These are phyloP conservation scores for Stachybotrys chartarum DNA, from an alignment of 2,329 filamentous ascomycete species.

Conservation along the genomic window DNA sequence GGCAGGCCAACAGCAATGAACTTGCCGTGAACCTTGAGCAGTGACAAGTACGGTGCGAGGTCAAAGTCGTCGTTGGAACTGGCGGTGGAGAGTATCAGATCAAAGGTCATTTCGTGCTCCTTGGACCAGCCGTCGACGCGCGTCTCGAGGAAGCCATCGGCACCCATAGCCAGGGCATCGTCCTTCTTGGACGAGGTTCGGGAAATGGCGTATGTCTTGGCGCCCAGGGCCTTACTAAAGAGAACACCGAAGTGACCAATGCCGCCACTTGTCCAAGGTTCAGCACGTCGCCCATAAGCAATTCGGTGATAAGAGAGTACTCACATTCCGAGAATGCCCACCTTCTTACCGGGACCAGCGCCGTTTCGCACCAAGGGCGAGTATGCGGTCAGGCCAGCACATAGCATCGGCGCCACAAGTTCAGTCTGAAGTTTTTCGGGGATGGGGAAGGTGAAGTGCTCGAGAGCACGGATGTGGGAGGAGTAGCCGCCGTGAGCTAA, in stretches of 20 bases:
- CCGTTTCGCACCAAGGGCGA: slow-evolving; percentile 52
- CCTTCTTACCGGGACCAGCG: slow-evolving; percentile 53
- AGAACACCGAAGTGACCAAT: slow-evolving; percentile 57
- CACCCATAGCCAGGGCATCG: slow-evolving; percentile 46
- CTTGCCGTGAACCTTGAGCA: slow-evolving; percentile 48
- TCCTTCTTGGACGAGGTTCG: slow-evolving; percentile 38
- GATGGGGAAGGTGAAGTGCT: slow-evolving; percentile 36
- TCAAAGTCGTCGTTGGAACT: slow-evolving; percentile 37
- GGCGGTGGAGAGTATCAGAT: slow-evolving; percentile 47
- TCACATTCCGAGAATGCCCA: slow-evolving; percentile 43
- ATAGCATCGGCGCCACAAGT: slow-evolving; percentile 51
- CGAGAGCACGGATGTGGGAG: slow-evolving; percentile 15
- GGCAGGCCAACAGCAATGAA: slow-evolving; percentile 59
- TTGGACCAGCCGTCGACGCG: slow-evolving; percentile 37
- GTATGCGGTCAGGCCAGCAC: slow-evolving; percentile 58
- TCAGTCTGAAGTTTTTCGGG: slow-evolving; percentile 24
- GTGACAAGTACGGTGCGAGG: slow-evolving; percentile 46
- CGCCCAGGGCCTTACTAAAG: slow-evolving; percentile 56
- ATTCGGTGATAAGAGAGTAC: neutral
- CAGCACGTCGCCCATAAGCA: neutral
- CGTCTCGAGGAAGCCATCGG: slow-evolving; percentile 28
- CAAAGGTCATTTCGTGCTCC: slow-evolving; percentile 37
- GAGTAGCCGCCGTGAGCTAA: slow-evolving; percentile 48
- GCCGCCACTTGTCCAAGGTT: slow-evolving; percentile 41
- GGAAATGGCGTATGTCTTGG: slow-evolving; percentile 48